Base-by-base conservation (phyloP, 1,284 basidiomycete species). In the Cryptococcus sp. region DNA sequence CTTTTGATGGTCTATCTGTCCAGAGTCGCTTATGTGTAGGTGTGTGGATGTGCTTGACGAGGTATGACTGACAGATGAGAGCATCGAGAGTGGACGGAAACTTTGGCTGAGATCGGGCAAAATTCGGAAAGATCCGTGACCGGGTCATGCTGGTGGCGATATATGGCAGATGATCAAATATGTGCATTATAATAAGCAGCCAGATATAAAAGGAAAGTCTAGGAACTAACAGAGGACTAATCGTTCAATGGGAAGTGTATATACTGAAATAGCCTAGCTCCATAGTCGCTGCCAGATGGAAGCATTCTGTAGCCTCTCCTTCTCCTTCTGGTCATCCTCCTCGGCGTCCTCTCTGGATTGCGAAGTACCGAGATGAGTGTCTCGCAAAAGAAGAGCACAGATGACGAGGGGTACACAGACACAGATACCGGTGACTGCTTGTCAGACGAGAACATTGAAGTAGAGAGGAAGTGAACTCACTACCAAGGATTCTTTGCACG, bases 401-500 rank as follows among this genome's bases (percentile, higher is more conserved):
- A 54, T 11, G 34, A 74, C 46, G 39, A 72, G 46, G 2, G 65
- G 50, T 4, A 54, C 40, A 4, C 55, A 59, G 34, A 73, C 46
- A 41, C 63, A 69, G 47, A 75, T 63, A 50, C 72, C 73, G 3
- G 66, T 62, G 45, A 70, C 36, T 39, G 36, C 4, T 39, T 39
- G 14, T 39, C 36, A 39, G 36, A 5, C 16, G 4, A 16, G 18
- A 39, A 7, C 14, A 39, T 7, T 7, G 14, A 16, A 39, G 4
- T 5, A 19, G 36, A 39, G 4, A 39, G 14, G 36, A 16, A 16
- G 14, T 7, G 4, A 19, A 39, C 36, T 16, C 16, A 39, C 36
- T 70, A 49, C 62, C 65, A 21, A 73, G 59, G 22, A 63, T 54
- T 25, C 60, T 49, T 59, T 75, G 74, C 0, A 66, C 65, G 37